phyloP scores from a whole-genome alignment of 2,329 filamentous ascomycete species.

The Colletotrichum sp. region DNA sequence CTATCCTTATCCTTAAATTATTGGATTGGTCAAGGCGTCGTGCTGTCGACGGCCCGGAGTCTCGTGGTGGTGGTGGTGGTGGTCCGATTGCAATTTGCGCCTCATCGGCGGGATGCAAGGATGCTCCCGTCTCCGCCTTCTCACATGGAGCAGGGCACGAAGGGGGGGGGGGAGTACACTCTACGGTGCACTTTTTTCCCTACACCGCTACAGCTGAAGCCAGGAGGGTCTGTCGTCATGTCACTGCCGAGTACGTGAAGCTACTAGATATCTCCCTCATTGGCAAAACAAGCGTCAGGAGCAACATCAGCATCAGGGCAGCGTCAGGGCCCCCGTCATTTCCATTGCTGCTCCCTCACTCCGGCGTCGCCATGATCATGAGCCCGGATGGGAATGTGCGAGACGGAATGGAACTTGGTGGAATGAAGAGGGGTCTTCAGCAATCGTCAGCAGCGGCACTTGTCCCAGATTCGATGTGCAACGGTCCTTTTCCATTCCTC shows the following conservation, averaged over 20 bases:
- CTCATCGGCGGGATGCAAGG: not conserved
- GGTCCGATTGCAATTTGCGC: constrained; percentile 7
- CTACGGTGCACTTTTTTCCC: not conserved
- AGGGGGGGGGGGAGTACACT: not conserved
- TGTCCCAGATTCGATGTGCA: constrained; percentile 1
- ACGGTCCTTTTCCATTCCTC: not conserved
- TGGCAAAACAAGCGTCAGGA: not conserved
- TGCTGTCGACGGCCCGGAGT: not conserved
- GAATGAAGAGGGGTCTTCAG: not conserved
- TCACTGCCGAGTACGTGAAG: not conserved
- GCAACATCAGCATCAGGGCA: not conserved
- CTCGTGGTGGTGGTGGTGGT: not conserved
- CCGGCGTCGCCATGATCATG: not conserved
- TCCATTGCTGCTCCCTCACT: not conserved
- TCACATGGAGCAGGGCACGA: not conserved
- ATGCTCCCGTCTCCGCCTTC: not conserved
- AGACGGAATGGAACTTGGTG: not conserved
- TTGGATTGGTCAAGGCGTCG: not conserved
- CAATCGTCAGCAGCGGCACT: constrained; percentile 11
- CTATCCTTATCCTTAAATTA: not conserved
- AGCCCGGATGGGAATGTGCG: not conserved
- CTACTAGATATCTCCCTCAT: not conserved
- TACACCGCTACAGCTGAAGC: not conserved
- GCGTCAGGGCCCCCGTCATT: not conserved
- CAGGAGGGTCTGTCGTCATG: not conserved